These are phyloP conservation scores for Solanum sitiens DNA, from an alignment of 257 asterid species.

Conservation along the genomic window DNA sequence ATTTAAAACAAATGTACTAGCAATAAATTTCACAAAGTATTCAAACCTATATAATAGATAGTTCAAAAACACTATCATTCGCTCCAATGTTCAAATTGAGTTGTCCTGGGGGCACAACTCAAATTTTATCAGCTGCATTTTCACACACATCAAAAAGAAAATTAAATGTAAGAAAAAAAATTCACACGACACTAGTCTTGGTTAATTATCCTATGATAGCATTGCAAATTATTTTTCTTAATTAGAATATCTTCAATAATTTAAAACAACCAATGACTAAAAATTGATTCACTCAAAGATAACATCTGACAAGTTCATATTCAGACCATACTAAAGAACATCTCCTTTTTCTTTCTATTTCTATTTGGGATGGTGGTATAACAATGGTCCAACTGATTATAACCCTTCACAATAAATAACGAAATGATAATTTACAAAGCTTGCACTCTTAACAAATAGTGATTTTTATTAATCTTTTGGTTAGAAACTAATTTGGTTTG, in stretches of 20 bases:
- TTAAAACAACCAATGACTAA: not conserved
- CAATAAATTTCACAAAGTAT: no score
- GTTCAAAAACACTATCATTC: no score
- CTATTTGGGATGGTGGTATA: not conserved
- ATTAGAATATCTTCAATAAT: not conserved
- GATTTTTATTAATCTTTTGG: not conserved
- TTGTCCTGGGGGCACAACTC: no score
- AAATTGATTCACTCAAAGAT: not conserved
- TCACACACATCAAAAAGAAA: no score
- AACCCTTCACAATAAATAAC: not conserved
- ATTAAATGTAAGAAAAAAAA: no score
- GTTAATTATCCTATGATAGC: no score
- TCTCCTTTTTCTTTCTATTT: not conserved
- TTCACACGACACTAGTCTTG: no score
- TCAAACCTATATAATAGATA: no score
- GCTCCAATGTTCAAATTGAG: no score
- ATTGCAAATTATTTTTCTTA: not conserved
- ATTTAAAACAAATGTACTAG: no score
- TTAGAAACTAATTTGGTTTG: not conserved
- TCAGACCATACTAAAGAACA: not conserved
- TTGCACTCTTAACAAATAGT: not conserved
- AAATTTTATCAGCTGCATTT: no score
- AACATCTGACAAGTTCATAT: not conserved
- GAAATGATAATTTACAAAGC: not conserved
- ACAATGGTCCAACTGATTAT: not conserved